Percentiles rank a stretch among this genome's conserved stretches.
Conservation (phyloP, 129 eudicot genomes). For the Artemisia tridentata region DNA sequence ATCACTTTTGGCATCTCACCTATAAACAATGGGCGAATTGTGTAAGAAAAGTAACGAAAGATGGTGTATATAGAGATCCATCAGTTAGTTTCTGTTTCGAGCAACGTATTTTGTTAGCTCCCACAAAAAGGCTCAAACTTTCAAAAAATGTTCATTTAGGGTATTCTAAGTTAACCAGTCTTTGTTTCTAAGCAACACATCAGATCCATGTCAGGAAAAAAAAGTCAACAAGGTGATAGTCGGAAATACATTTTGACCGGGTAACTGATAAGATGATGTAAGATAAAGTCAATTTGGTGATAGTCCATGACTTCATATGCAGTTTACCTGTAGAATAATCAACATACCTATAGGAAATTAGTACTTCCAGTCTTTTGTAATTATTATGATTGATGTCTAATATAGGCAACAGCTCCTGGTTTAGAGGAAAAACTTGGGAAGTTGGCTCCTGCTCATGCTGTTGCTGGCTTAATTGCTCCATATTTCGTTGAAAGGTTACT, state of each 20-base stretch:
- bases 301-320: background rate
- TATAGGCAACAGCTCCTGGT: slow-evolving; percentile 86
- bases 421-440: slow-evolving; percentile 85
- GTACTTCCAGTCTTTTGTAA: background rate
- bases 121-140: background rate
- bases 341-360: background rate
- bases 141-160: background rate
- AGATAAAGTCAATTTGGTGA: background rate
- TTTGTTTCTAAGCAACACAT: background rate
- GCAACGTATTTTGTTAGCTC: background rate
- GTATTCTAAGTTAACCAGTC: background rate
- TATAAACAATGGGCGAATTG: background rate
- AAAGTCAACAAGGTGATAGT: background rate
- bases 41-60: background rate
- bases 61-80: too few relatives aligned
- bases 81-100: background rate
- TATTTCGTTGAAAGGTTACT: slow-evolving; percentile 82
- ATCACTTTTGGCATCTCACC: background rate
- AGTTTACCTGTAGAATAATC: background rate
- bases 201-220: background rate
- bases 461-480: slow-evolving; percentile 78
- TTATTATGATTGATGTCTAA: slow-evolving; percentile 8
- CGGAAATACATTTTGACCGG: background rate
- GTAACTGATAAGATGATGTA: background rate
- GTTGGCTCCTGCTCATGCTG: slow-evolving; percentile 88